Percentiles rank a stretch among this genome's conserved stretches.
These are phyloP conservation scores for Pythium angustatum DNA, from an alignment of 352 stramenopile genomes.

Conservation along the genomic window DNA sequence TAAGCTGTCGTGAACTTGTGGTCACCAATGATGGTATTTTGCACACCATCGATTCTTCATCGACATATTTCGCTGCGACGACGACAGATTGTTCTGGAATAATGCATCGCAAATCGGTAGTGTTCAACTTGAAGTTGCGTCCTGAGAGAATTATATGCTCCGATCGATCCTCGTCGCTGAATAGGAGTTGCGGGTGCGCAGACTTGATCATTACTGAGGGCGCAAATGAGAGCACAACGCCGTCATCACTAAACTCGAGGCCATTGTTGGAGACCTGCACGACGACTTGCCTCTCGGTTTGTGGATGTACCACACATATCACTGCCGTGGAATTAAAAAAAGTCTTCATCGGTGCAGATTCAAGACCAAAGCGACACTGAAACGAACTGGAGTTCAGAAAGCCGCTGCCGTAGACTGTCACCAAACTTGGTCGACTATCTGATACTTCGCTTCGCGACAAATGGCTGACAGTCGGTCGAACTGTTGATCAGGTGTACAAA, in stretches of 20 bases:
- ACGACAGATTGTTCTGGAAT: not conserved
- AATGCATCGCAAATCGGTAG: not conserved
- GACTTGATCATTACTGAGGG: not conserved
- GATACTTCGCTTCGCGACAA: slow-evolving; percentile 11
- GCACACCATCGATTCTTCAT: slow-evolving; percentile 1
- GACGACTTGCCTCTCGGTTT: not conserved
- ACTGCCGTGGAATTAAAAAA: slow-evolving; percentile 20
- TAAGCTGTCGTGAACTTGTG: not conserved
- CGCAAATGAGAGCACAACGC: slow-evolving; percentile 3
- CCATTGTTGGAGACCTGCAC: slow-evolving; percentile 24
- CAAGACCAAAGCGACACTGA: slow-evolving; percentile 18
- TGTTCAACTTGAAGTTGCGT: not conserved
- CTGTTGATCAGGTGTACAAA: slow-evolving; percentile 5
- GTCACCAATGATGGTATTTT: not conserved
- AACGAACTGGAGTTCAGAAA: slow-evolving; percentile 17
- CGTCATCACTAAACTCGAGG: slow-evolving; percentile 14
- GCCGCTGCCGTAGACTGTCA: slow-evolving; percentile 9
- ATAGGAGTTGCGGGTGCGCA: no score
- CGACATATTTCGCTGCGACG: not conserved
- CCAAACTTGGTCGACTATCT: slow-evolving; percentile 1
- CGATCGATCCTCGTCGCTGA: no score
- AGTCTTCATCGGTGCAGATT: not conserved
- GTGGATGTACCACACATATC: slow-evolving; percentile 10
- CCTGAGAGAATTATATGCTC: not conserved
- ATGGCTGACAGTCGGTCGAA: slow-evolving; percentile 17